These are phyloP conservation scores for Begonia fuchsioides DNA, from an alignment of 306 rosid genomes.

Conservation along the genomic window DNA sequence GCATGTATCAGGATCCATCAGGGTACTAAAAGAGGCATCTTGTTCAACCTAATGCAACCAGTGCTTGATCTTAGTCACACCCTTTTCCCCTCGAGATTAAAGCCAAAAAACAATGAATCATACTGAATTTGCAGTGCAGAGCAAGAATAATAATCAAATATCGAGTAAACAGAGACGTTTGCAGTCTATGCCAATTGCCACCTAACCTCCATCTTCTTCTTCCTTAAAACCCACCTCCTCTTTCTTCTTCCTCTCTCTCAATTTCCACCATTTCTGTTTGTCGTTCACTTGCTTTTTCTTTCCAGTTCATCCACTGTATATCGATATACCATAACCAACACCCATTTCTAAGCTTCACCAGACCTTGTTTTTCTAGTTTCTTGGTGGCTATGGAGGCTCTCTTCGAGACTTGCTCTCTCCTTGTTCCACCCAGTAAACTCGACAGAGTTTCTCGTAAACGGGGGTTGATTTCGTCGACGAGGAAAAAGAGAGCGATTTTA, in stretches of 20 bases:
- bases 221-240: conserved; percentile 25
- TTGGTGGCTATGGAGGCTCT: conserved; percentile 43
- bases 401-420: conserved; percentile 34
- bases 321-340: not conserved
- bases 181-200: conserved; percentile 24
- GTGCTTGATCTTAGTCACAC: no score
- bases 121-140: no score
- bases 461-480: conserved; percentile 20
- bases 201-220: conserved; percentile 58
- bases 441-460: conserved; percentile 15
- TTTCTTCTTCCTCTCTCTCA: conserved; percentile 27
- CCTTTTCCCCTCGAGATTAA: no score
- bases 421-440: conserved; percentile 20
- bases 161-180: no score
- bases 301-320: not conserved
- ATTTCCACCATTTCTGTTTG: conserved; percentile 31
- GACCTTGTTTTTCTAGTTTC: conserved; percentile 1
- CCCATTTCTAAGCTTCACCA: not conserved
- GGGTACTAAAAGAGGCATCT: no score
- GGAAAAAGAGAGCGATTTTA: conserved; percentile 18
- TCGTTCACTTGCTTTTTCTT: conserved; percentile 47
- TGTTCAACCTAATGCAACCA: no score
- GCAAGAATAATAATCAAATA: no score
- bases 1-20: no score
- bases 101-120: no score